A percentile compares a stretch with the other conserved stretches of the same genome.
Evolutionary conservation across 768 basidiomycete genomes (phyloP).

Genomic region (Mycena albidolilacea): DNA sequence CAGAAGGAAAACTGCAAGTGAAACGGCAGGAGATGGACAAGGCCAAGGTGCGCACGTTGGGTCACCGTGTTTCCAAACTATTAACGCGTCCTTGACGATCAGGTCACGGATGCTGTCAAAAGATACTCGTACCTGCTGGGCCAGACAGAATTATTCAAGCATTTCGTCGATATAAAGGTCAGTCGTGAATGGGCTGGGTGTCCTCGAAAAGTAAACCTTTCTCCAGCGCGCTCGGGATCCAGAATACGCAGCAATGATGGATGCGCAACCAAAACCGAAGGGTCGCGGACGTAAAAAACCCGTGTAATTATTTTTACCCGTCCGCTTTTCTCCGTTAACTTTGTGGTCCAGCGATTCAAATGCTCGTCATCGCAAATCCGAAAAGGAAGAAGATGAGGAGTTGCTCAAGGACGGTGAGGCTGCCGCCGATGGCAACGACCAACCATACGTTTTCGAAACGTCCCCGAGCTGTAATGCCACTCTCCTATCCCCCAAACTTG

Average conservation of each 20-base stretch:
- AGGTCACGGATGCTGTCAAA: slow-evolving; percentile 96
- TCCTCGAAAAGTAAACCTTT: neutral
- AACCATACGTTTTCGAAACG: slow-evolving; percentile 95
- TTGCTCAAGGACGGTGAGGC: slow-evolving; percentile 89
- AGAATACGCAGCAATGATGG: slow-evolving; percentile 91
- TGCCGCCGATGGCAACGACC: slow-evolving; percentile 86
- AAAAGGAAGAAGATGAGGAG: slow-evolving; percentile 99
- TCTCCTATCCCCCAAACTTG: neutral
- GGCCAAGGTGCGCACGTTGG: slow-evolving; percentile 72
- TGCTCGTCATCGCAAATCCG: slow-evolving; percentile 92
- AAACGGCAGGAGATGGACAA: slow-evolving; percentile 91
- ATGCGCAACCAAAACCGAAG: slow-evolving; percentile 88
- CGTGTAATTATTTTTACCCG: slow-evolving; percentile 55
- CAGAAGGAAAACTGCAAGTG: slow-evolving; percentile 76
- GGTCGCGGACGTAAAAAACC: slow-evolving; percentile 90
- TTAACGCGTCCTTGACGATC: slow-evolving; percentile 34
- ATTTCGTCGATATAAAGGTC: slow-evolving; percentile 98
- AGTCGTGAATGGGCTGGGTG: slow-evolving; percentile 24
- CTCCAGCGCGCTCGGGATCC: slow-evolving; percentile 89
- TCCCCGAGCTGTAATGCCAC: slow-evolving; percentile 84
- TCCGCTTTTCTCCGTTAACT: neutral
- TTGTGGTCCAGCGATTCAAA: slow-evolving; percentile 70
- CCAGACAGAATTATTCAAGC: slow-evolving; percentile 97
- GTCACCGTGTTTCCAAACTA: neutral
- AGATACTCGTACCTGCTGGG: slow-evolving; percentile 98